Conservation (phyloP, 108 stramenopile species). For the Nitzschia putrida region DNA sequence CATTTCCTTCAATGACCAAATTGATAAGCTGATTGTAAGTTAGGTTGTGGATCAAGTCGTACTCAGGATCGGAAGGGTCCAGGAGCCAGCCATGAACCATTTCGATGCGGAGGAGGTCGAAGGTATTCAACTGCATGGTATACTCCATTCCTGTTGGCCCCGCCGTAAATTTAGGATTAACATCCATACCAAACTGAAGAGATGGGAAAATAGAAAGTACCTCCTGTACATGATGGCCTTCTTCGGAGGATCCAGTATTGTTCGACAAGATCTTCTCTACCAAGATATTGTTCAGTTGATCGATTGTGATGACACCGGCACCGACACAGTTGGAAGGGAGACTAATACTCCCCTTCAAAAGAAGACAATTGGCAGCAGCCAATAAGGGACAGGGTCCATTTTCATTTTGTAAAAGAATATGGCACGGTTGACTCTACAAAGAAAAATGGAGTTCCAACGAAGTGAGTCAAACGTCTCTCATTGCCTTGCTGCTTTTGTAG, state of each 20-base stretch:
- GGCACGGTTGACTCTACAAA: slow-evolving; percentile 16
- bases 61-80: slow-evolving; percentile 74
- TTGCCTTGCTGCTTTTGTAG: too few relatives aligned
- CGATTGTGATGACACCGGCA: slow-evolving; percentile 62
- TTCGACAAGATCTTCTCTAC: slow-evolving; percentile 57
- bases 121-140: slow-evolving; percentile 82
- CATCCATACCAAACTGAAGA: slow-evolving; percentile 94
- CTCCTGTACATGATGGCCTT: slow-evolving; percentile 66
- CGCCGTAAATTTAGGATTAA: slow-evolving; percentile 90
- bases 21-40: slow-evolving; percentile 96
- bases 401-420: slow-evolving; percentile 84
- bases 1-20: slow-evolving; percentile 73
- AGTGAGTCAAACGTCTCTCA: not conserved
- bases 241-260: slow-evolving; percentile 1
- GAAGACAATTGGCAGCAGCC: slow-evolving; percentile 89
- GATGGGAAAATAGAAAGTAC: slow-evolving; percentile 81
- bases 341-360: slow-evolving; percentile 72
- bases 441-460: not conserved
- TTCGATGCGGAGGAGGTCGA: slow-evolving; percentile 86
- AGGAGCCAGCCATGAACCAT: slow-evolving; percentile 97
- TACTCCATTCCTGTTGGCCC: slow-evolving; percentile 87
- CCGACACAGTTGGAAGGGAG: slow-evolving; percentile 63
- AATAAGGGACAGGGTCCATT: slow-evolving; percentile 97
- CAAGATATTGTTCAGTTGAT: slow-evolving; percentile 76
- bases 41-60: slow-evolving; percentile 43